A percentile compares a stretch with the other conserved stretches of the same genome.
These are phyloP conservation scores for Nepenthes alata DNA, from an alignment of 179 eudicot species.

Conservation along the genomic window DNA sequence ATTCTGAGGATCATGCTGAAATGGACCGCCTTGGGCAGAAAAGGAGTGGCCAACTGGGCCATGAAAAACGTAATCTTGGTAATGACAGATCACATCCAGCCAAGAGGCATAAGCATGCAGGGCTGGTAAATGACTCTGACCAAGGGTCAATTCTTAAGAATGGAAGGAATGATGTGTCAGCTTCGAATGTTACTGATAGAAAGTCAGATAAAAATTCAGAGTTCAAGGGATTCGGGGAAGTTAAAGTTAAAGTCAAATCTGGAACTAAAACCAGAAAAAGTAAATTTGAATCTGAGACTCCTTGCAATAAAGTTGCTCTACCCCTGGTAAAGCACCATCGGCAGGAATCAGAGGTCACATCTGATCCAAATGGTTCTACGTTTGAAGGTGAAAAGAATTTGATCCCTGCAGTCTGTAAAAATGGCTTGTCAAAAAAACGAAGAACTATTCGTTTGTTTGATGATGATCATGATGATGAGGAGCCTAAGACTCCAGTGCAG, in stretches of 20 bases:
- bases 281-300: conserved; percentile 9
- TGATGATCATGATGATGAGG: conserved; percentile 38
- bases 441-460: conserved; percentile 53
- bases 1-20: conserved; percentile 10
- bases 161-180: conserved; percentile 16
- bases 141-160: conserved; percentile 11
- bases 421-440: conserved; percentile 23
- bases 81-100: conserved; percentile 18
- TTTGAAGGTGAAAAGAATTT: conserved; percentile 8
- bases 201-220: conserved; percentile 13
- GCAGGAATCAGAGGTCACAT: conserved; percentile 16
- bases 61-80: conserved; percentile 12
- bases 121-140: conserved; percentile 14
- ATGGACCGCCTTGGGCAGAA: conserved; percentile 15
- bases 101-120: conserved; percentile 23
- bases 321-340: conserved; percentile 35
- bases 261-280: conserved; percentile 2
- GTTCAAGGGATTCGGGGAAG: conserved; percentile 7
- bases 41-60: conserved; percentile 14
- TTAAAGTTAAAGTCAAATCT: not conserved
- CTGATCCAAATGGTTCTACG: conserved; percentile 12
- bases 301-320: conserved; percentile 29
- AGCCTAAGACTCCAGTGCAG: conserved; percentile 51
- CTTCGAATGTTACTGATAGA: not conserved
- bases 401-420: conserved; percentile 12